Percentiles rank a stretch among this genome's conserved stretches.
phyloP scores from a whole-genome alignment of 257 asterid species.

The Cinchona pubescens region DNA sequence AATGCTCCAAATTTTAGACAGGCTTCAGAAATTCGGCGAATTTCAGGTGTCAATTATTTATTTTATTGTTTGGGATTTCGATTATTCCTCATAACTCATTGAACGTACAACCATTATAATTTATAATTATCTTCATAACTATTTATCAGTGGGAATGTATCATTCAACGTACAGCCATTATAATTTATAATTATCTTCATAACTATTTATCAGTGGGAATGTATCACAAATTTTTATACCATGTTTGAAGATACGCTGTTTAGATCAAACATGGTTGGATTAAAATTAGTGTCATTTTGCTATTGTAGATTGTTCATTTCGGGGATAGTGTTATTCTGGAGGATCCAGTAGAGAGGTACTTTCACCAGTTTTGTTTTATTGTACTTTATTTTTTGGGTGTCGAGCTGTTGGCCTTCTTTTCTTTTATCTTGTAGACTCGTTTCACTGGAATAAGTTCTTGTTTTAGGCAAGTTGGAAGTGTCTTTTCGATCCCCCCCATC shows the following conservation, averaged over 20 bases:
- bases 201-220: not conserved
- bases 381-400: not conserved
- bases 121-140: not conserved
- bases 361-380: not conserved
- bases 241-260: no score
- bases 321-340: constrained; percentile 87
- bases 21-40: constrained; percentile 85
- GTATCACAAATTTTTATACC: not conserved
- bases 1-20: constrained; percentile 84
- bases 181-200: no score
- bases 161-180: not conserved
- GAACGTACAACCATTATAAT: not conserved
- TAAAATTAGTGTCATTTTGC: constrained; percentile 2
- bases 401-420: not conserved
- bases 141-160: not conserved
- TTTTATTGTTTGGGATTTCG: not conserved
- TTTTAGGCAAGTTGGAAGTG: no score
- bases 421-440: not conserved
- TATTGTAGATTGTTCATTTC: constrained; percentile 68
- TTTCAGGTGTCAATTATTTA: constrained; percentile 52
- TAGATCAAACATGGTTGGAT: not conserved
- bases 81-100: not conserved
- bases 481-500: no score
- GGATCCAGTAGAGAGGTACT: constrained; percentile 85
- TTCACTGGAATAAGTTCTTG: not conserved